Evolutionary conservation across 495 filamentous ascomycete species (phyloP).

Genomic region (Penicillium bovifimosum): DNA sequence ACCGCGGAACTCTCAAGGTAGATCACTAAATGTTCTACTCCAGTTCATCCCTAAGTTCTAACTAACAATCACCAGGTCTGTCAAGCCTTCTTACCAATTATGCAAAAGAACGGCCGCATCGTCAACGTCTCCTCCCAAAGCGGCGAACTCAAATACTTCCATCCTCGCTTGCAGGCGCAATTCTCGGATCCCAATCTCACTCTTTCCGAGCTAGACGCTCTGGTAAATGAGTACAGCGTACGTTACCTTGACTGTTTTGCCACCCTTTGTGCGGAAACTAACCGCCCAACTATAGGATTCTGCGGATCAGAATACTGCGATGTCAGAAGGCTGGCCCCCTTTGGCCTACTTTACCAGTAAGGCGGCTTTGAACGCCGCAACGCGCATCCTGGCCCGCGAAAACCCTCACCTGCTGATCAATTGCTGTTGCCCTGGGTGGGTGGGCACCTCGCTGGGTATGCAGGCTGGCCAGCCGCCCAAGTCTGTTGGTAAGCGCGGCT

Average conservation of each 20-base stretch:
- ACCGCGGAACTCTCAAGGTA: neutral
- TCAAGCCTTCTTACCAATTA: constrained; percentile 5
- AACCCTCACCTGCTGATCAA: constrained; percentile 21
- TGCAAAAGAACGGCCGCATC: constrained; percentile 19
- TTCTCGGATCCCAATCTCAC: constrained; percentile 1
- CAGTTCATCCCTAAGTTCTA: neutral
- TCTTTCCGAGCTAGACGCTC: neutral
- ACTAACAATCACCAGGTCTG: neutral
- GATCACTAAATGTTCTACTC: constrained; percentile 6
- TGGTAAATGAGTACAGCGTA: neutral
- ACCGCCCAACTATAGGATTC: neutral
- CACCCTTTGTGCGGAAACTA: neutral
- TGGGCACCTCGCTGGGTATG: constrained; percentile 9
- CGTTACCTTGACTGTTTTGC: neutral
- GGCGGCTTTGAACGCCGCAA: constrained; percentile 25
- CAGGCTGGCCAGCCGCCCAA: constrained; percentile 5
- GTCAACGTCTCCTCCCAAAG: constrained; percentile 28
- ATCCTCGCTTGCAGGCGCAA: constrained; percentile 1
- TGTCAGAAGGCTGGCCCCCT: constrained; percentile 9
- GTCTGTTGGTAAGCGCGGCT: neutral
- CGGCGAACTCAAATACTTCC: constrained; percentile 9
- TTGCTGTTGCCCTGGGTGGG: constrained; percentile 34
- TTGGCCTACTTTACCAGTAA: constrained; percentile 28
- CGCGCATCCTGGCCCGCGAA: constrained; percentile 20
- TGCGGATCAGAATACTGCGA: neutral